Percentiles rank a stretch among this genome's conserved stretches.
These are phyloP conservation scores for Claviceps capensis DNA, from an alignment of 2,329 filamentous ascomycete species.

Conservation along the genomic window DNA sequence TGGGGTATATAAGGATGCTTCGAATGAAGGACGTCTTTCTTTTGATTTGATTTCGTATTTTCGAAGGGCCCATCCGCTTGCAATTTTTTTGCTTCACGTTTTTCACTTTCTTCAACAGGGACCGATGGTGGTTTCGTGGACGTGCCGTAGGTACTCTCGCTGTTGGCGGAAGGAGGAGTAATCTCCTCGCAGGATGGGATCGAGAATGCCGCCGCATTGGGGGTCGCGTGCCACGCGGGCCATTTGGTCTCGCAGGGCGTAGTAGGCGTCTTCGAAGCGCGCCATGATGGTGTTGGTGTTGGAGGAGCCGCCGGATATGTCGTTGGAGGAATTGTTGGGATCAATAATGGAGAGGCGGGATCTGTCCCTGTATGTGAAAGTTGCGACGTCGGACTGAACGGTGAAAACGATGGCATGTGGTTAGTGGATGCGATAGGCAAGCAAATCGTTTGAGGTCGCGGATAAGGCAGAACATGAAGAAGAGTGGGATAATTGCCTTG, in stretches of 20 bases:
- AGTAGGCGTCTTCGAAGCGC: constrained; percentile 55
- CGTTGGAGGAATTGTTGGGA: constrained; percentile 72
- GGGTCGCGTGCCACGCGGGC: constrained; percentile 27
- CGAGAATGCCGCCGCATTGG: constrained; percentile 39
- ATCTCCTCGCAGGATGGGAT: constrained; percentile 60
- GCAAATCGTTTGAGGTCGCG: no score
- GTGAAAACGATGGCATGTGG: neutral
- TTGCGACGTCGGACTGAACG: constrained; percentile 28
- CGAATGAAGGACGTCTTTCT: no score
- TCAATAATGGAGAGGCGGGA: constrained; percentile 79
- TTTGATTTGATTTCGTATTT: no score
- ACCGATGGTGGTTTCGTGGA: constrained; percentile 31
- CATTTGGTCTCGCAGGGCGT: constrained; percentile 45
- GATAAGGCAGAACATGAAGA: neutral
- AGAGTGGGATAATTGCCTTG: neutral
- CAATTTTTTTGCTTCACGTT: neutral
- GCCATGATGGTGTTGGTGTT: constrained; percentile 53
- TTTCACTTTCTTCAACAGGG: constrained; percentile 17
- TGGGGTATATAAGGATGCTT: no score
- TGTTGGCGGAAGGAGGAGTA: constrained; percentile 63
- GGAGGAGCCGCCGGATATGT: constrained; percentile 76
- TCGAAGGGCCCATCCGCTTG: no score
- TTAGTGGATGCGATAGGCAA: neutral
- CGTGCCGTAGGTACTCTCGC: constrained; percentile 44
- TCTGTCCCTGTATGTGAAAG: constrained; percentile 42